Base-by-base conservation (phyloP, 225 moss, liverwort and hornwort species). In the Physcomitrium patens region DNA sequence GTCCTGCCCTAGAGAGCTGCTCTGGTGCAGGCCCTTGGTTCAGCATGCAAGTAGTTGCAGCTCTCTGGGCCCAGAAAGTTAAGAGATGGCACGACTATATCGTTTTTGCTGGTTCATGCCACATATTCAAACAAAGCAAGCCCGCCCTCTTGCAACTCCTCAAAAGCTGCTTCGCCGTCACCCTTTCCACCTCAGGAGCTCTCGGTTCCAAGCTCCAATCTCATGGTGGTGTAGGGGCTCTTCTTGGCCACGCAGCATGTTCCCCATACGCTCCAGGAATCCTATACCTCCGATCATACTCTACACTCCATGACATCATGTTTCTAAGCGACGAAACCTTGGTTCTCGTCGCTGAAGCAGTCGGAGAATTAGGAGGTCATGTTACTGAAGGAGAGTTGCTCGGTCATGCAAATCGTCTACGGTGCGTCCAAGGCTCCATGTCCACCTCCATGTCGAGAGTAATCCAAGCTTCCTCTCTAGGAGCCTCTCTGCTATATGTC, bases 11-110 rank as follows among this genome's bases (percentile, higher is more conserved):
- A 18, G 95, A 86, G 71, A 83, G 77, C 63, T 87, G 87, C 71
- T 89, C 97, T 13, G 83, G 87, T 65, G 81, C 87, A 70, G 94
- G 93, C 28, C 94, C 93, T 27, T 99, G 95, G 93, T 90, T 90
- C 60, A 93, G 94, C 75, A 93, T 92, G 91, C 91, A 95, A 67
- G 93, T 99, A 3, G 86, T 91, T 48, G 89, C 91, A 28, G 97
- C 97, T 11, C 74, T 99, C 50, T 95, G 95, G 97, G 84, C 97
- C 28, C 93, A 95, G 70, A 99, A 99, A 76, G 93, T 91, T 16
- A 85, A 83, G 46, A 86, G 86, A 54, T 94, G 93, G 93, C 97
- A 95, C 44, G 91, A 95, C 49, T 93, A 86, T 80, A 92, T 95
- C 9, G 85, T 99, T 2, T 91, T 83, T 47, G 77, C 85, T 72